Base-by-base conservation (phyloP, 768 basidiomycete species). In the Boletus vinaceobasis region DNA sequence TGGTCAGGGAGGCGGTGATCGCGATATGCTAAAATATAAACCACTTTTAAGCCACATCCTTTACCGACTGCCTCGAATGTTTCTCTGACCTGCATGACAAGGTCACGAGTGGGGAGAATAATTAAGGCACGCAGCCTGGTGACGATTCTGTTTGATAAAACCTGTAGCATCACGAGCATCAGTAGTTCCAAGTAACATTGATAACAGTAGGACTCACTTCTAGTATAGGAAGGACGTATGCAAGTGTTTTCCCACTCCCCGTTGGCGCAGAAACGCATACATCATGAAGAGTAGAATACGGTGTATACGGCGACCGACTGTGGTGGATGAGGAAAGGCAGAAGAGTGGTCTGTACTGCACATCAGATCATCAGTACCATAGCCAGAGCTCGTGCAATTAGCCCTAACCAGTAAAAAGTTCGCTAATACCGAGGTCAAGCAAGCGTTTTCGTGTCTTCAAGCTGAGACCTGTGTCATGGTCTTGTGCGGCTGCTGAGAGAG, bases 251-350 rank as follows among this genome's bases (percentile, higher is more conserved):
- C 0, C 97, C 97, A 61, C 94, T 97, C 23, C 97, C 97, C 0
- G 97, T 99, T 0, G 97, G 97, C 1, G 97, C 97, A 8, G 93
- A 97, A 13, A 96, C 90, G 61, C 94, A 95, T 13, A 94, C 79
- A 71, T 99, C 97, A 27, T 79, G 79, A 27, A 85, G 85, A 35
- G 82, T 78, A 53, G 79, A 67, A 61, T 82, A 86, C 0, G 90
- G 86, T 40, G 78, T 74, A 63, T 92, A 91, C 10, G 93, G 70
- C 1, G 75, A 69, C 47, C 74, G 56, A 17, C 76, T 65, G 45
- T 74, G 48, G 15, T 79, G 77, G 14, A 95, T 79, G 0, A 98
- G 76, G 65, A 93, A 84, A 1, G 96, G 95, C 0, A 98, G 72
- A 13, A 98, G 80, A 17, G 80, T 81, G 1, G 91, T 93, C 77